Conservation (phyloP, 2,329 filamentous ascomycete genomes). For the Aspergillus ochraceoroseus region DNA sequence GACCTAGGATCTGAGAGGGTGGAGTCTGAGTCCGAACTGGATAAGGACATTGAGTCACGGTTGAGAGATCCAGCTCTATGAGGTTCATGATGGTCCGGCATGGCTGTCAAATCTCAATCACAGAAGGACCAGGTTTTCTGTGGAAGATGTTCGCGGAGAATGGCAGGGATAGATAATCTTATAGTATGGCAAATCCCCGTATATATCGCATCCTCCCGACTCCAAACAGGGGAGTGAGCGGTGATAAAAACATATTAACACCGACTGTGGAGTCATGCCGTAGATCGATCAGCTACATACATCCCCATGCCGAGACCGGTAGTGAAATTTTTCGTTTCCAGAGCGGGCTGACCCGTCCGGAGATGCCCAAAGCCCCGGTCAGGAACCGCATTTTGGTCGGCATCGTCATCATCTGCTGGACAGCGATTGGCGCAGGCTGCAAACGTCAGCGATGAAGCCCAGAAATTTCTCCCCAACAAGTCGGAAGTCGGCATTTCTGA, state of each 20-base stretch:
- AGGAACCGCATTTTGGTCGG: no score
- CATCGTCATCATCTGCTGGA: no score
- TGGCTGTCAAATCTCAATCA: neutral
- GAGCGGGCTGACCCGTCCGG: no score
- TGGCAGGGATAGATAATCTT: neutral
- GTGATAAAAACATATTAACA: slow-evolving; percentile 11
- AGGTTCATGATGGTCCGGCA: slow-evolving; percentile 11
- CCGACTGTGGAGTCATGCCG: neutral
- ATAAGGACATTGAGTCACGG: slow-evolving; percentile 8
- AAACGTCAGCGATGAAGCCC: no score
- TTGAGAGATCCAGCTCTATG: slow-evolving; percentile 14
- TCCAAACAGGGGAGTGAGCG: neutral
- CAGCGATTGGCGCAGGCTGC: no score
- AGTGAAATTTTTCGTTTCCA: no score
- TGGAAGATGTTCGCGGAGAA: neutral
- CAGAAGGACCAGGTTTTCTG: neutral
- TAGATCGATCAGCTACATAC: no score
- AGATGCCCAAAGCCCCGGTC: no score
- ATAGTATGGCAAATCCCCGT: slow-evolving; percentile 4
- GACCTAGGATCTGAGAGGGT: slow-evolving; percentile 9
- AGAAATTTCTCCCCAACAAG: no score
- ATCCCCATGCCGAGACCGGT: no score
- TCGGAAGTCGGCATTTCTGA: no score
- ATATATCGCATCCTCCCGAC: neutral
- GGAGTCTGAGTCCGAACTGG: slow-evolving; percentile 16